Conservation (phyloP, 2,329 filamentous ascomycete genomes). For the Westerdykella aurantiaca region DNA sequence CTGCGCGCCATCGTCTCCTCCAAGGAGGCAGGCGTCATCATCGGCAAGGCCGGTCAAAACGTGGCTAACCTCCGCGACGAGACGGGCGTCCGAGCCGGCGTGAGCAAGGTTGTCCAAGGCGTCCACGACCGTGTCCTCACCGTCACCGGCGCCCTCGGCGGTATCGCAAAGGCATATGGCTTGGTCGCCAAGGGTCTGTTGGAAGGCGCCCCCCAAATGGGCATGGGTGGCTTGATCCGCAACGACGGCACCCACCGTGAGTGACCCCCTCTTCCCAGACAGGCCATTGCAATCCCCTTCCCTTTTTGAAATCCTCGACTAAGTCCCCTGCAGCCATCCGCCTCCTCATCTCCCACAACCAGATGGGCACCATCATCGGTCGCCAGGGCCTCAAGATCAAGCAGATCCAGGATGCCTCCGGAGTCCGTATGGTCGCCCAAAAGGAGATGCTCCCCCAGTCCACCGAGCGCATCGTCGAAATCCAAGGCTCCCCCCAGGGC, state of each 20-base stretch:
- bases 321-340: constrained; percentile 68
- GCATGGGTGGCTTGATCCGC: constrained; percentile 82
- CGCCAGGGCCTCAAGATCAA: constrained; percentile 97
- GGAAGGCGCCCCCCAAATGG: constrained; percentile 89
- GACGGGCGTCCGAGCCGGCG: constrained; percentile 94
- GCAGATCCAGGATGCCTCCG: constrained; percentile 94
- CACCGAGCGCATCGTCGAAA: constrained; percentile 94
- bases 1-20: constrained; percentile 96
- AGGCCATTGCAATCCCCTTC: neutral
- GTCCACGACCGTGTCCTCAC: constrained; percentile 96
- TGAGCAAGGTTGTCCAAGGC: constrained; percentile 97
- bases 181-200: constrained; percentile 87
- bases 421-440: constrained; percentile 97
- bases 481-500: constrained; percentile 89
- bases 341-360: constrained; percentile 97
- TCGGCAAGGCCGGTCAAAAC: constrained; percentile 97
- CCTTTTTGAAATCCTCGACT: constrained; percentile 8
- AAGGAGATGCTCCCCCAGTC: constrained; percentile 99
- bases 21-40: constrained; percentile 98
- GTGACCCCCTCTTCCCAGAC: constrained; percentile 33
- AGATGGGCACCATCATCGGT: constrained; percentile 99
- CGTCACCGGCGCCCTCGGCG: constrained; percentile 82
- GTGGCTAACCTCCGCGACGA: constrained; percentile 95
- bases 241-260: constrained; percentile 92
- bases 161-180: constrained; percentile 86